Evolutionary conservation across 805 yeast genomes (phyloP).

Genomic region (Sporopachydermia lactativora): DNA sequence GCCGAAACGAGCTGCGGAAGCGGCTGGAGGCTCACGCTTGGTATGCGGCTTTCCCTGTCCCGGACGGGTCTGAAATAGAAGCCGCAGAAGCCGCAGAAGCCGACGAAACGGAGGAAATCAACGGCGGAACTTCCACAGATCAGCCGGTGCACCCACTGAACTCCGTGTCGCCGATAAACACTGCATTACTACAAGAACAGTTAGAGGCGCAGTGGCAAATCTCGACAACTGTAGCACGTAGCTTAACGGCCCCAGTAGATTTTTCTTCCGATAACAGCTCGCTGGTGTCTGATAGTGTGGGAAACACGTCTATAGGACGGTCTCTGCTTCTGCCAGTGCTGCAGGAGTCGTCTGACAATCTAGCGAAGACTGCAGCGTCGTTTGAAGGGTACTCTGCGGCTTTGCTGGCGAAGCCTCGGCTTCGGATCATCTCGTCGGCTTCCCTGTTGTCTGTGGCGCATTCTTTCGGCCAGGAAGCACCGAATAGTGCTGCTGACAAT

Average conservation of each 20-base stretch:
- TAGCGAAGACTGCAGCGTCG: neutral
- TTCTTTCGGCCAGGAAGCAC: neutral
- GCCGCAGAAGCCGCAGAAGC: neutral
- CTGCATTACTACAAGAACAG: neutral
- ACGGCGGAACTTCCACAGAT: too few species aligned
- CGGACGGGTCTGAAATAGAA: neutral
- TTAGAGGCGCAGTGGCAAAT: neutral
- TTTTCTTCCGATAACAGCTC: neutral
- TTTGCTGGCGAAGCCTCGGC: neutral
- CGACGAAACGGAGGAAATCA: neutral
- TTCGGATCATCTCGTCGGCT: neutral
- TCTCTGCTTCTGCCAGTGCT: neutral
- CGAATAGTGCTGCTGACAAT: too few species aligned
- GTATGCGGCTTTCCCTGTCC: neutral
- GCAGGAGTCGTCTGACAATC: neutral
- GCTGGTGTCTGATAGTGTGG: neutral
- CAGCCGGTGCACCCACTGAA: neutral
- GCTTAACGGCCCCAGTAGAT: neutral
- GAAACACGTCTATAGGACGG: neutral
- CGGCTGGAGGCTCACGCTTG: neutral
- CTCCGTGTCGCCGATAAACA: neutral
- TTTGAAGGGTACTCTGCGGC: neutral
- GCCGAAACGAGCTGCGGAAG: slow-evolving; percentile 1
- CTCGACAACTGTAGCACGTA: neutral
- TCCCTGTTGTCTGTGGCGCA: slow-evolving; percentile 1